A percentile compares a stretch with the other conserved stretches of the same genome.
These are phyloP conservation scores for Alternaria sp. DNA, from an alignment of 2,329 filamentous ascomycete species.

Conservation along the genomic window DNA sequence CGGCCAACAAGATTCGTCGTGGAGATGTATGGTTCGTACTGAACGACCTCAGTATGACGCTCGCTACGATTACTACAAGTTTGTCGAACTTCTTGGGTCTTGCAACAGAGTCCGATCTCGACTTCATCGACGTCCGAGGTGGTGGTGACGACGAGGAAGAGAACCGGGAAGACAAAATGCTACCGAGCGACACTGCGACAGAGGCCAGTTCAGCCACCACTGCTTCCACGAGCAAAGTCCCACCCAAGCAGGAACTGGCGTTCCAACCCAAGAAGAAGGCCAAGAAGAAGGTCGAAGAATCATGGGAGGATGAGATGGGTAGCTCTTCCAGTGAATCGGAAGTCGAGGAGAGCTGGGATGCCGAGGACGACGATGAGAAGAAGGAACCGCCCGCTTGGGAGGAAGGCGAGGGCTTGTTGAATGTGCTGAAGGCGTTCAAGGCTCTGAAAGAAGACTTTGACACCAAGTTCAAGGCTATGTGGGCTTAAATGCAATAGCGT, in stretches of 20 bases:
- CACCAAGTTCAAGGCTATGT: conserved; percentile 67
- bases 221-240: conserved; percentile 28
- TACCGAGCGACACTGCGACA: conserved; percentile 32
- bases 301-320: conserved; percentile 49
- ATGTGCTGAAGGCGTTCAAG: conserved; percentile 66
- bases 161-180: conserved; percentile 49
- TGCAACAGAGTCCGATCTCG: conserved; percentile 52
- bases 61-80: conserved; percentile 75
- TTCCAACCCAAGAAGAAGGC: conserved; percentile 48
- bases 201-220: conserved; percentile 21
- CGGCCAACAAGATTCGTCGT: conserved; percentile 69
- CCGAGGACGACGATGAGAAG: conserved; percentile 30
- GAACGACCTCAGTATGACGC: conserved; percentile 69
- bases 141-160: conserved; percentile 59
- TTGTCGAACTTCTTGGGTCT: conserved; percentile 64
- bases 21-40: conserved; percentile 76
- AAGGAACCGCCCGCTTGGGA: conserved; percentile 47
- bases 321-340: conserved; percentile 34
- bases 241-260: conserved; percentile 39
- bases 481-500: conserved; percentile 54
- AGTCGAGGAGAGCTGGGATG: conserved; percentile 36
- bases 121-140: conserved; percentile 60
- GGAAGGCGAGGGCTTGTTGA: conserved; percentile 57
- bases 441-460: conserved; percentile 66
- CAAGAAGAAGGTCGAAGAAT: conserved; percentile 47